Evolutionary conservation across 805 yeast genomes (phyloP).

Genomic region (Candida multigemmis): DNA sequence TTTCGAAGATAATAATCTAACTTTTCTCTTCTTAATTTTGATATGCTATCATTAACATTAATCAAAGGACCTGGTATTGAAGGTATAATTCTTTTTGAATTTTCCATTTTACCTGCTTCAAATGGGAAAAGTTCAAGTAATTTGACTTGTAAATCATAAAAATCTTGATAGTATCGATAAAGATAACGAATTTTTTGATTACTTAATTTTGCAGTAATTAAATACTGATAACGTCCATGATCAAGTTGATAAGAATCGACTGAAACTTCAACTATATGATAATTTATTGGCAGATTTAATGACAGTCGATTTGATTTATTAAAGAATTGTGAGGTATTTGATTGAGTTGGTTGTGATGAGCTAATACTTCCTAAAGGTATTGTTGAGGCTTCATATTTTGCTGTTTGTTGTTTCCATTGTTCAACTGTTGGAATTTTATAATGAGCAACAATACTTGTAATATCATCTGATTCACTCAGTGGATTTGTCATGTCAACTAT

Average conservation of each 20-base stretch:
- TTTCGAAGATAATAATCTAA: slow-evolving; percentile 42
- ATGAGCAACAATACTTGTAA: slow-evolving; percentile 41
- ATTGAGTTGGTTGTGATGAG: slow-evolving; percentile 17
- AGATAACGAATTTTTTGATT: slow-evolving; percentile 64
- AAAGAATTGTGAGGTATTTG: slow-evolving; percentile 30
- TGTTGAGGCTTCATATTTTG: slow-evolving; percentile 85
- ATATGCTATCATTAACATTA: slow-evolving; percentile 69
- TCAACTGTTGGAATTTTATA: slow-evolving; percentile 86
- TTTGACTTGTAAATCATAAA: slow-evolving; percentile 84
- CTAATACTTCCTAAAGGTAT: slow-evolving; percentile 55
- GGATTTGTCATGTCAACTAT: slow-evolving; percentile 61
- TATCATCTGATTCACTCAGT: slow-evolving; percentile 37
- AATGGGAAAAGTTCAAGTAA: slow-evolving; percentile 77
- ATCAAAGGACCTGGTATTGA: slow-evolving; percentile 95
- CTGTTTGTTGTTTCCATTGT: slow-evolving; percentile 89
- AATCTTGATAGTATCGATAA: slow-evolving; percentile 90
- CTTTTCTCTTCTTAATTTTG: slow-evolving; percentile 45
- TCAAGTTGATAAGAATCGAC: slow-evolving; percentile 77
- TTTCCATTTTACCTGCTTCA: slow-evolving; percentile 84
- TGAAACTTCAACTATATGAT: slow-evolving; percentile 48
- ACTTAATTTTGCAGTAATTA: slow-evolving; percentile 56
- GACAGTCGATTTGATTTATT: slow-evolving; percentile 19
- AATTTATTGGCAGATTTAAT: slow-evolving; percentile 16
- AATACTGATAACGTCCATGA: slow-evolving; percentile 84
- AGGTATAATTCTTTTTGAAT: slow-evolving; percentile 74